Base-by-base conservation (phyloP, 2,329 filamentous ascomycete species). In the Aphanoascus verrucosus region DNA sequence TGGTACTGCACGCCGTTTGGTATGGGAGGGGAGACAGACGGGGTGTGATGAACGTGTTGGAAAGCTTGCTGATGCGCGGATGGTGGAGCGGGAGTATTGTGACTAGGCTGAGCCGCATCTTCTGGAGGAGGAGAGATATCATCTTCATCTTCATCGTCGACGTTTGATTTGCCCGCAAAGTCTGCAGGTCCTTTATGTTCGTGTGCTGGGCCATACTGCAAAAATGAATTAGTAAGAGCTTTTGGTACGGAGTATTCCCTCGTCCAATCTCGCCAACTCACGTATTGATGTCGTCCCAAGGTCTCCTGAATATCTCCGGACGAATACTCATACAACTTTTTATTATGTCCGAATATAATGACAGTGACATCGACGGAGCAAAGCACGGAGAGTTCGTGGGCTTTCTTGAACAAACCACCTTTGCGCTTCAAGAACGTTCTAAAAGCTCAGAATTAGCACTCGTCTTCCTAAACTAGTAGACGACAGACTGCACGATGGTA, bases 351-450 rank as follows among this genome's bases (percentile, higher is more conserved):
- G 67, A 97, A 97, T 65, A 98, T 96, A 69, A 98, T 93, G 65
- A 98, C 93, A 40, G 93, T 93, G 61, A 98, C 93, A 69, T 98
- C 93, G 68, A 98, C 93, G 38, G 90, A 96, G 71, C 93, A 98
- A 58, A 98, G 84, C 45, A 98, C 93, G 51, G 91, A 95, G 50
- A 98, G 80, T 78, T 98, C 93, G 70, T 98, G 90, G 52, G 93
- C 93, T 81, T 98, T 98, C 77, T 98, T 98, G 80, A 98, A 98
- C 48, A 98, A 78, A 64, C 93, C 93, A 64, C 91, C 93, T 74
- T 98, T 98, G 75, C 93, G 87, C 79, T 98, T 98, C 62, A 98
- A 77, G 70, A 98, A 98, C 43, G 93, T 98, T 60, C 90, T 96
- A 65, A 54, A 54, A 43, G n/a, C 20, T 19, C 14, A 40, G 3